Evolutionary conservation across 345 rosid species (phyloP).

Genomic region (Psidium friedrichsthalianum): DNA sequence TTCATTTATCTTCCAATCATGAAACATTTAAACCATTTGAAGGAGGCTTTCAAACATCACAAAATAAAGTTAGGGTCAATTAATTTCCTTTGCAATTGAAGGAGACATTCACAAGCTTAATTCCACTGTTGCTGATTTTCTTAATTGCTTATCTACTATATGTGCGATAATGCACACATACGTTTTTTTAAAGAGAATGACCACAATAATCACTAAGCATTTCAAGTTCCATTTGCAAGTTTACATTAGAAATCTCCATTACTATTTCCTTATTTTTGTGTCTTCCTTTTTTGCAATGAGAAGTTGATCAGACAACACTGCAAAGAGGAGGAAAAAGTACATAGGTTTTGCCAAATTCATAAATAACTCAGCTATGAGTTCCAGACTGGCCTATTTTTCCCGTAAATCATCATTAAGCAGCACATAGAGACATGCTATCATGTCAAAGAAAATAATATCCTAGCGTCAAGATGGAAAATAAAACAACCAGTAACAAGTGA

Average conservation of each 20-base stretch:
- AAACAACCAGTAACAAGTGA: slow-evolving; percentile 24
- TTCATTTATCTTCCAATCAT: background rate
- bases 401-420: background rate
- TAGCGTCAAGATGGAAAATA: slow-evolving; percentile 26
- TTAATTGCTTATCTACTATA: background rate
- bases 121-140: background rate
- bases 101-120: slow-evolving; percentile 5
- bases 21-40: background rate
- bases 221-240: background rate
- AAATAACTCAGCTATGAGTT: background rate
- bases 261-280: background rate
- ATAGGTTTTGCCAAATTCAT: background rate
- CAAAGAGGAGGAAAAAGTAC: background rate
- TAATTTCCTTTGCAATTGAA: slow-evolving; percentile 16
- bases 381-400: background rate
- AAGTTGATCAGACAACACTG: background rate
- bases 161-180: background rate
- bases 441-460: slow-evolving; percentile 19
- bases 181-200: background rate
- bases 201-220: background rate
- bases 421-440: background rate
- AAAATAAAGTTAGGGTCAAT: background rate
- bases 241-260: background rate
- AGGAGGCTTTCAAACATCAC: background rate
- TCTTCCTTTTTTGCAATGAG: background rate